Evolutionary conservation across 805 yeast species (phyloP).

Genomic region (Teunomyces kruisii): DNA sequence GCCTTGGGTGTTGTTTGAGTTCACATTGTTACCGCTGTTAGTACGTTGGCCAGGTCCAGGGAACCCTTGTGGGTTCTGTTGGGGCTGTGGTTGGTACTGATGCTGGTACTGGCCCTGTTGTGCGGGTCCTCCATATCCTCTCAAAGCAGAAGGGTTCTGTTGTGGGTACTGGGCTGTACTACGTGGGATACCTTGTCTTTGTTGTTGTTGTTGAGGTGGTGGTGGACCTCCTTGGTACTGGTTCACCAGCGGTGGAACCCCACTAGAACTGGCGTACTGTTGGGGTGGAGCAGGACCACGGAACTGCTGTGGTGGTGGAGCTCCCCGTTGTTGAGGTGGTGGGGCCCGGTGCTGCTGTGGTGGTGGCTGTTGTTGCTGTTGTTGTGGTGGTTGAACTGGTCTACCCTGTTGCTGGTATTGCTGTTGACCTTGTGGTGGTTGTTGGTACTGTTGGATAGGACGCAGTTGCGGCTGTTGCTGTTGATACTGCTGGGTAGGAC

Average conservation of each 20-base stretch:
- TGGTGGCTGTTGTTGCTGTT: slow-evolving; percentile 12
- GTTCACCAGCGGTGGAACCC: slow-evolving; percentile 8
- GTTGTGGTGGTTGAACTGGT: slow-evolving; percentile 4
- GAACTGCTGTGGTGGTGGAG: slow-evolving; percentile 8
- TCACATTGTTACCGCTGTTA: background rate
- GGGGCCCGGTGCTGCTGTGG: slow-evolving; percentile 11
- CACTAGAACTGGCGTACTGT: slow-evolving; percentile 10
- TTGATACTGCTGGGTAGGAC: slow-evolving; percentile 9
- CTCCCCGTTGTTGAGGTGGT: slow-evolving; percentile 8
- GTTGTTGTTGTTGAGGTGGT: slow-evolving; percentile 4
- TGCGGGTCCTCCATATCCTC: slow-evolving; percentile 7
- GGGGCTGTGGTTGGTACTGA: slow-evolving; percentile 9
- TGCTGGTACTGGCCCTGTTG: slow-evolving; percentile 8
- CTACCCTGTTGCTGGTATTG: slow-evolving; percentile 13
- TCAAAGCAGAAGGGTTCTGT: slow-evolving; percentile 5
- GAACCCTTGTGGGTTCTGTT: background rate
- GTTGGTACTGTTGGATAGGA: slow-evolving; percentile 11
- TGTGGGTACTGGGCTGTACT: slow-evolving; percentile 10
- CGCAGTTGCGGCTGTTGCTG: slow-evolving; percentile 15
- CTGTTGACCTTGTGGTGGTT: slow-evolving; percentile 10
- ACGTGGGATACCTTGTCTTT: slow-evolving; percentile 6
- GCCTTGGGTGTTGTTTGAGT: slow-evolving; percentile 1
- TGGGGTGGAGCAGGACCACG: slow-evolving; percentile 13
- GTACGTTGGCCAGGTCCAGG: background rate
- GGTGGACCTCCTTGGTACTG: slow-evolving; percentile 8